These are phyloP conservation scores for Mycena kentingensis DNA, from an alignment of 768 basidiomycete species.

Conservation along the genomic window DNA sequence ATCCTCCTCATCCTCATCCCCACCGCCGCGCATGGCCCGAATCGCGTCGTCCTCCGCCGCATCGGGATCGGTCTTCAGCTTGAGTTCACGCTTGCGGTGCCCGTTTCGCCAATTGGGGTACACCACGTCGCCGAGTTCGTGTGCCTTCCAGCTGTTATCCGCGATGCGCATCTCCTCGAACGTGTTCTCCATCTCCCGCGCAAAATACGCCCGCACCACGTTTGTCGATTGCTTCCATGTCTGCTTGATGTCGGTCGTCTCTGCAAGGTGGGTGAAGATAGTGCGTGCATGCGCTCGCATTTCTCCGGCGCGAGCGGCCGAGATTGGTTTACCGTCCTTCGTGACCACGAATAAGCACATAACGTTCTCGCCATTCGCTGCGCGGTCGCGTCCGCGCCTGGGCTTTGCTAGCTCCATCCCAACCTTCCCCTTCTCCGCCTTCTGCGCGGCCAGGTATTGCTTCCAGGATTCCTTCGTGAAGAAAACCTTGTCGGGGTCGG, in stretches of 20 bases:
- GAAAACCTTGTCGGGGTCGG: too few relatives aligned
- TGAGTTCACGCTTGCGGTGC: too few relatives aligned
- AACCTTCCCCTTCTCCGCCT: background rate
- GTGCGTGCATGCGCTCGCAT: background rate
- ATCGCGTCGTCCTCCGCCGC: too few relatives aligned
- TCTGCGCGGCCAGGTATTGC: too few relatives aligned
- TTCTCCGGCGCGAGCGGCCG: background rate
- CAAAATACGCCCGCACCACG: background rate
- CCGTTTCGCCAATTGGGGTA: too few relatives aligned
- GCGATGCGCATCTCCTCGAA: conserved; percentile 1
- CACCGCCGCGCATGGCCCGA: too few relatives aligned
- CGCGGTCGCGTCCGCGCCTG: background rate
- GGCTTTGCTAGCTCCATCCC: background rate
- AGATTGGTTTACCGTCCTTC: background rate
- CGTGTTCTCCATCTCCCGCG: background rate
- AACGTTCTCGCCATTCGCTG: conserved; percentile 2
- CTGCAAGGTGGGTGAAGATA: background rate
- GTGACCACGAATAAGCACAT: conserved; percentile 4
- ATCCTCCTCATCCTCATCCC: too few relatives aligned
- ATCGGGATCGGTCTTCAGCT: too few relatives aligned
- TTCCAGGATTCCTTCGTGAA: too few relatives aligned
- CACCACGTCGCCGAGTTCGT: too few relatives aligned
- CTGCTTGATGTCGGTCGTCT: rapidly evolving
- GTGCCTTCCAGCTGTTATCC: too few relatives aligned
- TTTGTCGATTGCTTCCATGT: background rate